Conservation (phyloP, 768 basidiomycete species). For the Polyporus arcularius region DNA sequence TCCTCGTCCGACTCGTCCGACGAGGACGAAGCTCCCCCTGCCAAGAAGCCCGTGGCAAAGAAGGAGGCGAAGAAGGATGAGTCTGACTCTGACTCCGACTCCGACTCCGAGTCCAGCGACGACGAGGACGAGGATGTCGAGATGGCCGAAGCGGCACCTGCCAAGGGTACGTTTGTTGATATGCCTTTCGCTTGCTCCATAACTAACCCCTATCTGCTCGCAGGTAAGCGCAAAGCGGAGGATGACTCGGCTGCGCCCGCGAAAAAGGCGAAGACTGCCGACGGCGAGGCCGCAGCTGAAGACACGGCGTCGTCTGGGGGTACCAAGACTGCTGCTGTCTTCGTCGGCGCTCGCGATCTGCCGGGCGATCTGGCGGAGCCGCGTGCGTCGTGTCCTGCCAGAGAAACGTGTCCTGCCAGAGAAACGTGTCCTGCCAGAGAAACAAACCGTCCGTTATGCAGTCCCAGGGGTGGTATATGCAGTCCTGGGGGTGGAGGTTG, state of each 20-base stretch:
- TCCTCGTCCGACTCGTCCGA: no score
- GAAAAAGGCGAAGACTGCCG: conserved; percentile 82
- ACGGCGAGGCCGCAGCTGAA: conserved; percentile 45
- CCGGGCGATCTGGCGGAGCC: no score
- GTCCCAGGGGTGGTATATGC: no score
- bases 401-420: no score
- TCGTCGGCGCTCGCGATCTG: no score
- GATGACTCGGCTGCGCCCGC: conserved; percentile 55
- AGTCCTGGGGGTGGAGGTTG: no score
- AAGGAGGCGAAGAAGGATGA: conserved; percentile 22
- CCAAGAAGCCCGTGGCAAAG: conserved; percentile 12
- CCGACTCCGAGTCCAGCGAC: conserved; percentile 16
- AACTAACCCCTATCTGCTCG: neutral
- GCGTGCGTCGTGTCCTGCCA: no score
- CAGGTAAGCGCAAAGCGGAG: conserved; percentile 84
- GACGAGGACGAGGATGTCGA: conserved; percentile 57
- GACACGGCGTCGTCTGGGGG: conserved; percentile 48
- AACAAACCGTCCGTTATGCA: no score
- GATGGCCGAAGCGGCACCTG: conserved; percentile 48
- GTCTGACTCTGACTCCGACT: conserved; percentile 20
- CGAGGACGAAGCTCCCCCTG: no score
- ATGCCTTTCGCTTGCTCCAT: neutral
- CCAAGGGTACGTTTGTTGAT: conserved; percentile 38
- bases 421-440: no score
- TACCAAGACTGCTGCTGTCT: conserved; percentile 74